Evolutionary conservation across 352 stramenopile genomes (phyloP).

Genomic region (Phytophthora pluvialis): DNA sequence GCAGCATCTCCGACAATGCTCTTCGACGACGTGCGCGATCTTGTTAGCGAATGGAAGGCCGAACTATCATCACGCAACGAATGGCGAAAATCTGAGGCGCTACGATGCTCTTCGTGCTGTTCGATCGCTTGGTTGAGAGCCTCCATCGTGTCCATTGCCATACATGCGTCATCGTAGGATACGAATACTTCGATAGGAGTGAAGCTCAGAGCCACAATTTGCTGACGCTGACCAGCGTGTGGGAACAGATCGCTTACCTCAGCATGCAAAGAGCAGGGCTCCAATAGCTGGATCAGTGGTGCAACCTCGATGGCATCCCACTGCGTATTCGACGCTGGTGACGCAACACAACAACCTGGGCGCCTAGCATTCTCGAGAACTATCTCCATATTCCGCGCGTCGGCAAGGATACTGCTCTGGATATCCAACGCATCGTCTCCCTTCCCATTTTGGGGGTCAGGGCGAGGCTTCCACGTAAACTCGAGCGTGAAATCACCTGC

Average conservation of each 20-base stretch:
- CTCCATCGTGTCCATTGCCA: conserved; percentile 60
- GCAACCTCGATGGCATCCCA: conserved; percentile 42
- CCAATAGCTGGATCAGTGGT: conserved; percentile 75
- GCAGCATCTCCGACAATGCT: conserved; percentile 13
- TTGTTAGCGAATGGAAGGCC: conserved; percentile 7
- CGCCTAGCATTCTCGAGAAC: conserved; percentile 69
- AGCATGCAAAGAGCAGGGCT: conserved; percentile 71
- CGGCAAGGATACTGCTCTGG: conserved; percentile 67
- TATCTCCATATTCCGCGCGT: conserved; percentile 71
- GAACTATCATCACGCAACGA: conserved; percentile 10
- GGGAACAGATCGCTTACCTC: conserved; percentile 76
- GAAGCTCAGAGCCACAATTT: conserved; percentile 76
- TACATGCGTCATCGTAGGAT: conserved; percentile 79
- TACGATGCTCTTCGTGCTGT: conserved; percentile 25
- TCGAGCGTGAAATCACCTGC: conserved; percentile 61
- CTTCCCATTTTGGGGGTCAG: conserved; percentile 20
- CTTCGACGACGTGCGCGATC: conserved; percentile 33
- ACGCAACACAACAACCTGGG: conserved; percentile 62
- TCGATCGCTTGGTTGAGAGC: conserved; percentile 39
- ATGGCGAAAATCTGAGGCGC: conserved; percentile 5
- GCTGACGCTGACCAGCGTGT: conserved; percentile 67
- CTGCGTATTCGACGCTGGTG: conserved; percentile 29
- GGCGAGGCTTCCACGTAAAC: conserved; percentile 57
- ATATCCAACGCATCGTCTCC: conserved; percentile 59
- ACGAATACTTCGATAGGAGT: conserved; percentile 82